phyloP scores from a whole-genome alignment of 179 eudicot genomes.

The Spinacia oleracea region DNA sequence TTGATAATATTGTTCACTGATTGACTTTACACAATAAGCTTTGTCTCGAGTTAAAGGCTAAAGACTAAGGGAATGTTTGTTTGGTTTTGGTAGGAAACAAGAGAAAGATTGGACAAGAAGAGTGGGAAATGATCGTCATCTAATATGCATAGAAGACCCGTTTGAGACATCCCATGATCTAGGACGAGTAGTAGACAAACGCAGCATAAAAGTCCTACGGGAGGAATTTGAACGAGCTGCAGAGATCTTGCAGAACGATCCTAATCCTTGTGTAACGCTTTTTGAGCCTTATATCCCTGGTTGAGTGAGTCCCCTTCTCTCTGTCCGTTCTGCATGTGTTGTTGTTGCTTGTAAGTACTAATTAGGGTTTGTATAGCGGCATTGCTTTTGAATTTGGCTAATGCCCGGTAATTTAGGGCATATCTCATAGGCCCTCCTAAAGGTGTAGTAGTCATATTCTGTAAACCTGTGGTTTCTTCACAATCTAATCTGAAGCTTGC shows the following conservation, averaged over 20 bases:
- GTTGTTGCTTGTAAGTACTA: slow-evolving; percentile 11
- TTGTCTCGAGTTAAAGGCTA: neutral
- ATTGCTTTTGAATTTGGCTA: slow-evolving; percentile 19
- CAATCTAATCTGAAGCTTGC: neutral
- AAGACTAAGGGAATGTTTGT: neutral
- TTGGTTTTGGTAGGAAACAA: slow-evolving; percentile 56
- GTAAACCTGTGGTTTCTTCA: slow-evolving; percentile 19
- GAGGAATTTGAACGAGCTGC: slow-evolving; percentile 99
- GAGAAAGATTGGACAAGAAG: slow-evolving; percentile 95
- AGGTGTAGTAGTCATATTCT: slow-evolving; percentile 16
- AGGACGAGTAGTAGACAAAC: slow-evolving; percentile 90
- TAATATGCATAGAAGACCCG: slow-evolving; percentile 98
- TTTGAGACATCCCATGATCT: slow-evolving; percentile 87
- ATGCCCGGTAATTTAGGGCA: slow-evolving; percentile 17
- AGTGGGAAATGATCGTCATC: slow-evolving; percentile 89
- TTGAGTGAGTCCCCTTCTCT: slow-evolving; percentile 32
- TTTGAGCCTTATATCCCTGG: slow-evolving; percentile 64
- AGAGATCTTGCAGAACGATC: slow-evolving; percentile 71
- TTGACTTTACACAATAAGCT: too few relatives aligned
- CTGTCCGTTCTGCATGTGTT: slow-evolving; percentile 8
- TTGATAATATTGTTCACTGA: too few relatives aligned
- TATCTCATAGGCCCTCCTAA: slow-evolving; percentile 19
- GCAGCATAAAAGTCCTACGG: slow-evolving; percentile 78
- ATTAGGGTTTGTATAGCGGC: slow-evolving; percentile 29
- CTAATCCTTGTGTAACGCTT: slow-evolving; percentile 67